A percentile compares a stretch with the other conserved stretches of the same genome.
Evolutionary conservation across 208 protist genomes (phyloP).

Genomic region (Acanthamoeba healyi): DNA sequence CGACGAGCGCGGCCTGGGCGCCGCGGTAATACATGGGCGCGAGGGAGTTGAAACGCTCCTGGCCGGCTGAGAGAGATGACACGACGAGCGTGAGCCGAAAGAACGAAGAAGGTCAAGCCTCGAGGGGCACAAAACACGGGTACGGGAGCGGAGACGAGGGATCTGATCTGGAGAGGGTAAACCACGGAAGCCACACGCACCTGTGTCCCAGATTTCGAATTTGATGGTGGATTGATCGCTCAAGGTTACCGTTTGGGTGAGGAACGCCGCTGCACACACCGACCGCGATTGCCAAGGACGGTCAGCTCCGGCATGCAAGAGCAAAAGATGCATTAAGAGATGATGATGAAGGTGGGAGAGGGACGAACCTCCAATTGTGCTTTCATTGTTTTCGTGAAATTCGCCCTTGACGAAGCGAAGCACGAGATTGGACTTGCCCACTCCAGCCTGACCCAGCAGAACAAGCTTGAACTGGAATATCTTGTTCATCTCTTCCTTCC

Average conservation of each 20-base stretch:
- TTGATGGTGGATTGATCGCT: slow-evolving; percentile 93
- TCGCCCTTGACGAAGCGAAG: slow-evolving; percentile 95
- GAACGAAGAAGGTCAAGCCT: too few species aligned
- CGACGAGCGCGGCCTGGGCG: slow-evolving; percentile 93
- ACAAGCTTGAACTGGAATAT: slow-evolving; percentile 93
- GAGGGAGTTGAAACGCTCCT: slow-evolving; percentile 93
- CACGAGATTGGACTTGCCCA: slow-evolving; percentile 94
- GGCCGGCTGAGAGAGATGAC: too few species aligned
- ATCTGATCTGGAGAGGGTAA: too few species aligned
- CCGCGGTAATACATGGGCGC: slow-evolving; percentile 96
- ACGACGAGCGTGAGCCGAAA: too few species aligned
- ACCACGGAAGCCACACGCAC: too few species aligned
- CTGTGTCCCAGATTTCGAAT: slow-evolving; percentile 95
- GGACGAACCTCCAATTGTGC: slow-evolving; percentile 95
- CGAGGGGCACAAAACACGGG: too few species aligned
- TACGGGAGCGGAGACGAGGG: too few species aligned
- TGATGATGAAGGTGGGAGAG: too few species aligned
- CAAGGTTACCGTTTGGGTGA: slow-evolving; percentile 94
- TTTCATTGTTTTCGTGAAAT: slow-evolving; percentile 96
- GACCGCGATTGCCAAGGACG: too few species aligned
- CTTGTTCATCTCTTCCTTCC: slow-evolving; percentile 38
- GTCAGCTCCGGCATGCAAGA: too few species aligned
- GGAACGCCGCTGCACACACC: slow-evolving; percentile 92
- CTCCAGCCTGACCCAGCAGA: slow-evolving; percentile 92
- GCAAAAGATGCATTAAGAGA: too few species aligned